Conservation (phyloP, 148 eudicot species). For the Gaultheria prostrata region DNA sequence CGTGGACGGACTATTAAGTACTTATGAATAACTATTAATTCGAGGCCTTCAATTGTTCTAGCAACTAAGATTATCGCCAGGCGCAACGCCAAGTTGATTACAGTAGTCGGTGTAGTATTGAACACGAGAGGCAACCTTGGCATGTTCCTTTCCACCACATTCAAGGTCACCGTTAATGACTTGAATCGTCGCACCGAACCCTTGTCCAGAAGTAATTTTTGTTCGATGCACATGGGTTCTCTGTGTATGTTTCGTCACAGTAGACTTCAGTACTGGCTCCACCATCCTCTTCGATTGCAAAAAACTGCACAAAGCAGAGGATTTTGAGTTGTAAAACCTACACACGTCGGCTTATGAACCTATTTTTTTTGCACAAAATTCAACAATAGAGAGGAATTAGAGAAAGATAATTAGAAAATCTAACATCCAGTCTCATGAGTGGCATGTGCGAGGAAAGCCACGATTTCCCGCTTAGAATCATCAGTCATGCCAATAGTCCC, state of each 20-base stretch:
- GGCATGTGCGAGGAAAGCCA: slow-evolving; percentile 70
- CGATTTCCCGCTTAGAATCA: slow-evolving; percentile 54
- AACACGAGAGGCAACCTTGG: slow-evolving; percentile 16
- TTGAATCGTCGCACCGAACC: slow-evolving; percentile 19
- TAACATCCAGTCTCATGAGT: slow-evolving; percentile 74
- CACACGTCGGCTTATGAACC: no score
- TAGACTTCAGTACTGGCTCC: slow-evolving; percentile 41
- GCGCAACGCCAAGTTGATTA: slow-evolving; percentile 23
- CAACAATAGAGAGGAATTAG: background rate
- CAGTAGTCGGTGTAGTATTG: slow-evolving; percentile 23
- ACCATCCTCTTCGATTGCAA: slow-evolving; percentile 49
- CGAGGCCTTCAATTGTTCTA: background rate
- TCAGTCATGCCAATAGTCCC: slow-evolving; percentile 46
- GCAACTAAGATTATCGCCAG: slow-evolving; percentile 29
- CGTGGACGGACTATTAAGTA: background rate
- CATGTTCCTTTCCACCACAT: slow-evolving; percentile 21
- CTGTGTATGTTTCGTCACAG: slow-evolving; percentile 30
- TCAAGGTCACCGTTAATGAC: slow-evolving; percentile 22
- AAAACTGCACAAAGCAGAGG: slow-evolving; percentile 26
- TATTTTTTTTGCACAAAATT: background rate
- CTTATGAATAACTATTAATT: no score
- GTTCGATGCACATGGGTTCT: slow-evolving; percentile 28
- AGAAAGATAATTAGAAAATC: background rate
- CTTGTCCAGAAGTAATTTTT: slow-evolving; percentile 17
- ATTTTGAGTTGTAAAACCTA: background rate